Base-by-base conservation (phyloP, 106 monocot genomes). In the Platanthera zijinensis region DNA sequence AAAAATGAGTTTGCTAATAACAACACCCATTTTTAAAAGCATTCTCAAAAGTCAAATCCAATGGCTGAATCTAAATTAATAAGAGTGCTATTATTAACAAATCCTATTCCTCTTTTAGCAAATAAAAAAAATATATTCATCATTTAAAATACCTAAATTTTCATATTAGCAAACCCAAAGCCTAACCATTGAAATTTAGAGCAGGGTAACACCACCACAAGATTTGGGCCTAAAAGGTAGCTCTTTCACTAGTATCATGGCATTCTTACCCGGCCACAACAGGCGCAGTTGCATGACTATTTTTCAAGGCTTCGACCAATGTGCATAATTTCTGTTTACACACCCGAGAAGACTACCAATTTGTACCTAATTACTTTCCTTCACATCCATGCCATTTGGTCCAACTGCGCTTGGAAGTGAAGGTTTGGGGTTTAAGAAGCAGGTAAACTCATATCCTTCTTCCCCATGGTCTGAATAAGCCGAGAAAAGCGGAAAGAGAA, bases 191-290 rank as follows among this genome's bases (percentile, higher is more conserved):
- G 32, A 32, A 32, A 32, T 0, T 32, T 32, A 32, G 32, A 32
- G 32, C 32, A 32, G 32, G 32, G 32, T 32, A 32, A 1, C 32
- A 32, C 2, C 32, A 32, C 32, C 32, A n/a, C 2, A 32, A 32
- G 32, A 0, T 1, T 32, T 32, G 32, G 2, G 32, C 32, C 32
- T 32, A 2, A 2, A 32, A 32, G 86, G 76, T 87, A 90, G 82
- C 89, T 90, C 76, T 90, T 86, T 1, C 84, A 90, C 86, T 8
- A 90, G 82, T 83, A 86, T 84, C 86, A 90, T 86, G 8, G 86
- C 86, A 17, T 87, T 84, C 10, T 81, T 78, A 12, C 82, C 48
- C 7, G 47, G 68, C 21, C 0, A 2, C 80, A 80, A 32, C 2
- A 90, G 61, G 84, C 84, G 4, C 89, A 77, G 73, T 84, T 82